Conservation (phyloP, 139 green algal species). For the Ettlia oleoabundans region DNA sequence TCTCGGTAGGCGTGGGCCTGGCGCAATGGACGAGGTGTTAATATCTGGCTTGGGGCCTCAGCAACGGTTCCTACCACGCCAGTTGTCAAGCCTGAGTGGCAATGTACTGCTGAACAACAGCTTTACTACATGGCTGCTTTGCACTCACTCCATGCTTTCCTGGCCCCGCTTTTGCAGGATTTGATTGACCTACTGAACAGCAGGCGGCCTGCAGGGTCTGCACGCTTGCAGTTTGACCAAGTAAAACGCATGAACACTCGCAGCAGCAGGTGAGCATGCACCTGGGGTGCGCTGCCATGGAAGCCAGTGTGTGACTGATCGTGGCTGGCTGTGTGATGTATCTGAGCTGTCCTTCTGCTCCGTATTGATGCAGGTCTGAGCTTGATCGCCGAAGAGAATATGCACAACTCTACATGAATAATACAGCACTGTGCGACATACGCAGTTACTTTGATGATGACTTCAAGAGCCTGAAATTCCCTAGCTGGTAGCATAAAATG, state of each 20-base stretch:
- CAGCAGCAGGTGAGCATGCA: not conserved
- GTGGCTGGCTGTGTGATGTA: too few species aligned
- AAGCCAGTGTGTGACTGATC: not conserved
- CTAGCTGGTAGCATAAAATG: not conserved
- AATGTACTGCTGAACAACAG: not conserved
- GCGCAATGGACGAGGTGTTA: too few species aligned
- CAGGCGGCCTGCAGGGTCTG: not conserved
- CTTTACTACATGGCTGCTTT: too few species aligned
- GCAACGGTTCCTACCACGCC: too few species aligned
- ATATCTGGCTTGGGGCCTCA: too few species aligned
- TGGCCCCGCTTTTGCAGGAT: not conserved
- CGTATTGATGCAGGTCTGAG: not conserved
- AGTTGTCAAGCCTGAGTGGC: too few species aligned
- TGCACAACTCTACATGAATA: slow-evolving; percentile 6
- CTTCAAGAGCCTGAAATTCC: not conserved
- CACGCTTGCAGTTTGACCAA: not conserved
- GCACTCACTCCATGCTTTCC: too few species aligned
- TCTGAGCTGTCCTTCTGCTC: not conserved
- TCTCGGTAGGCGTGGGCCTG: too few species aligned
- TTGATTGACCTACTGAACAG: slow-evolving; percentile 1
- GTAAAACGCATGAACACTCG: not conserved
- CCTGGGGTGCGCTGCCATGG: not conserved
- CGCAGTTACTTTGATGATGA: not conserved
- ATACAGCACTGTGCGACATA: slow-evolving; percentile 13
- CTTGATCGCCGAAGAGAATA: not conserved